phyloP scores from a whole-genome alignment of 768 basidiomycete genomes.

The Russula vinacea region DNA sequence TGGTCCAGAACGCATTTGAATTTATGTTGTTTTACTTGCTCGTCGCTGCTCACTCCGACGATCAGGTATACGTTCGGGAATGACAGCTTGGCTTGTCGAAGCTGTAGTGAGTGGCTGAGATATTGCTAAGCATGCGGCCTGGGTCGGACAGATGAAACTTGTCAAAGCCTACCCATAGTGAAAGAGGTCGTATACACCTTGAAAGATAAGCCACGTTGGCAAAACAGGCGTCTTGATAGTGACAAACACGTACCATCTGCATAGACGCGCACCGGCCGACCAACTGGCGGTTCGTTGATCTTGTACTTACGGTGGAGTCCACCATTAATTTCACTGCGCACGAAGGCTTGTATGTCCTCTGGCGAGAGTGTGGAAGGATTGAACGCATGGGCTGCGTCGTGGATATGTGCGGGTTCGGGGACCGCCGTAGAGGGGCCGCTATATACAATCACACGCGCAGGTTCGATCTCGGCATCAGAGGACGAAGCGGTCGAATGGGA shows the following conservation, averaged over 20 bases:
- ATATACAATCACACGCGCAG: slow-evolving; percentile 18
- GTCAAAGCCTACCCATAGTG: slow-evolving; percentile 75
- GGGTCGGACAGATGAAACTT: slow-evolving; percentile 2
- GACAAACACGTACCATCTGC: slow-evolving; percentile 71
- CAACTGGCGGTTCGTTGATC: slow-evolving; percentile 79
- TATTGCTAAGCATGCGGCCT: slow-evolving; percentile 16
- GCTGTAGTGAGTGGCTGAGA: slow-evolving; percentile 84
- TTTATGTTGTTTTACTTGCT: slow-evolving; percentile 76
- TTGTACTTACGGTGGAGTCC: slow-evolving; percentile 65
- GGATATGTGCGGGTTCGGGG: slow-evolving; percentile 32
- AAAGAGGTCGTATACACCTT: slow-evolving; percentile 95
- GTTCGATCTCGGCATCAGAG: slow-evolving; percentile 29
- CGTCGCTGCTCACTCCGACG: slow-evolving; percentile 90
- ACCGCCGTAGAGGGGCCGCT: slow-evolving; percentile 10
- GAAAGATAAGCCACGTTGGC: not conserved
- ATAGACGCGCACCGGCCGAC: slow-evolving; percentile 82
- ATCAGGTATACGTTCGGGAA: slow-evolving; percentile 89
- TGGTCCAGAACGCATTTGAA: slow-evolving; percentile 84
- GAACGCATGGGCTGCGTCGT: slow-evolving; percentile 39
- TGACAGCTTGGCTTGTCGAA: slow-evolving; percentile 93
- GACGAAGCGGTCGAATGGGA: slow-evolving; percentile 25
- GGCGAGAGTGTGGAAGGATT: slow-evolving; percentile 65
- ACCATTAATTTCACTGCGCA: slow-evolving; percentile 72
- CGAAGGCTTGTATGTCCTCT: slow-evolving; percentile 78
- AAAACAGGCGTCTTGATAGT: slow-evolving; percentile 3